phyloP scores from a whole-genome alignment of 2,329 filamentous ascomycete genomes.

The Diaporthe amygdali region DNA sequence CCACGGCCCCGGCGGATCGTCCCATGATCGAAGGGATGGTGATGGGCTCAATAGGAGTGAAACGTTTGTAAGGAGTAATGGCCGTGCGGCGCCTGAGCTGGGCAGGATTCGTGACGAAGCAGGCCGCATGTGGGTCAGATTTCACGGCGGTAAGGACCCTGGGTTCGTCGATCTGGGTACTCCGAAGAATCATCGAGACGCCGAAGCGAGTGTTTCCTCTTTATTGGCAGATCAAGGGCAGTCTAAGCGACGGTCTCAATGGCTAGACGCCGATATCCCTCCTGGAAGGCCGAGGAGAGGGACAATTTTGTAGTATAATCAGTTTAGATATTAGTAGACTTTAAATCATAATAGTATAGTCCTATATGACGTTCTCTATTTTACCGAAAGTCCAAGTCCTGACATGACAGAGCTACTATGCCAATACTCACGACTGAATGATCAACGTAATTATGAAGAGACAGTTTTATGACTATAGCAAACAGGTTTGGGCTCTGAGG shows the following conservation, averaged over 20 bases:
- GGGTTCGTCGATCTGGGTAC: slow-evolving; percentile 15
- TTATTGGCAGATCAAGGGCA: background rate
- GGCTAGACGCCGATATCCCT: background rate
- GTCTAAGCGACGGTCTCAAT: background rate
- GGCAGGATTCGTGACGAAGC: slow-evolving; percentile 19
- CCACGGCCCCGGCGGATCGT: background rate
- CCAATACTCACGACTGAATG: no score
- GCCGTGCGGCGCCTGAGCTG: slow-evolving; percentile 20
- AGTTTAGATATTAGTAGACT: background rate
- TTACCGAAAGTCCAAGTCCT: no score
- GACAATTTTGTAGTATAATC: background rate
- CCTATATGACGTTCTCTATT: no score
- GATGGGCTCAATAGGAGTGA: background rate
- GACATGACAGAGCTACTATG: no score
- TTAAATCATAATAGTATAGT: background rate
- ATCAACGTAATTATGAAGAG: no score
- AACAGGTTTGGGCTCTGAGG: no score
- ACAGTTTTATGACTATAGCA: no score
- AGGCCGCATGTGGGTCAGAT: slow-evolving; percentile 22
- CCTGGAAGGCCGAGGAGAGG: background rate
- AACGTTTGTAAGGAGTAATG: slow-evolving; percentile 3
- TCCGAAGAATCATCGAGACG: background rate
- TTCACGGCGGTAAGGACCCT: slow-evolving; percentile 22
- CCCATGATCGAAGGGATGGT: background rate
- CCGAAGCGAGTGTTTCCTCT: background rate